Evolutionary conservation across 1,284 basidiomycete species (phyloP), one percentile per base, ranked within the genome.

Genomic region (Ustilago curta): DNA sequence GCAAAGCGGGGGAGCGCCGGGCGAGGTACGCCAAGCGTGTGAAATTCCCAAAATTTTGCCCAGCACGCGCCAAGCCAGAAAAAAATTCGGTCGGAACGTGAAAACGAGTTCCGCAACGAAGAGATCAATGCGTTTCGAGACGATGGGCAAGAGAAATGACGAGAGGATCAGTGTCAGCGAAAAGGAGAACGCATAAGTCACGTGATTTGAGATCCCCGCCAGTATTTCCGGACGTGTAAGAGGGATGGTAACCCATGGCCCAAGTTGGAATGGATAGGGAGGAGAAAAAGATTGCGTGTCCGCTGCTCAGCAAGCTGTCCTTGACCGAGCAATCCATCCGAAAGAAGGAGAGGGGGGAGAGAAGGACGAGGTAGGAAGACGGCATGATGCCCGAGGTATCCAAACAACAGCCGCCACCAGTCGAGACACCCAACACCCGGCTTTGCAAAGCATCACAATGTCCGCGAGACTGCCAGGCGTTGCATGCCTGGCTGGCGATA

Each of bases 291-390:
- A 31, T 23, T 32, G 49, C 49, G 54, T 48, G 37, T 57, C 58
- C 68, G 68, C 68, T 70, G 68, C 68, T 70, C 68, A 70, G 68
- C 47, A 44, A 65, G 61, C 56, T 70, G 61, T 70, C 25, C 60
- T 27, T 14, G 14, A 29, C 5, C 19, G 25, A 40, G 25, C 45
- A 35, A 40, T 25, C 42, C 19, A 25, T 12, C 8, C 12, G 27
- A 31, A 8, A 19, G n/a, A 14, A 31, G 35, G 31, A 49, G 27
- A 25, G 19, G 31, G 21, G 21, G 4, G 27, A 43, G 18, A 45
- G 18, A 43, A 23, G 23, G 23, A 37, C 18, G 6, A 16, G 14
- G 2, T 4, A 14, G 6, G 4, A 16, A 12, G 14, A 14, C 3
- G 35, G 9, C 35, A 37, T 37, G 35, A 37, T 37, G 35, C 35